Evolutionary conservation across 345 rosid species (phyloP), one percentile per base, ranked within the genome.

Genomic region (Xanthoceras sorbifolium): DNA sequence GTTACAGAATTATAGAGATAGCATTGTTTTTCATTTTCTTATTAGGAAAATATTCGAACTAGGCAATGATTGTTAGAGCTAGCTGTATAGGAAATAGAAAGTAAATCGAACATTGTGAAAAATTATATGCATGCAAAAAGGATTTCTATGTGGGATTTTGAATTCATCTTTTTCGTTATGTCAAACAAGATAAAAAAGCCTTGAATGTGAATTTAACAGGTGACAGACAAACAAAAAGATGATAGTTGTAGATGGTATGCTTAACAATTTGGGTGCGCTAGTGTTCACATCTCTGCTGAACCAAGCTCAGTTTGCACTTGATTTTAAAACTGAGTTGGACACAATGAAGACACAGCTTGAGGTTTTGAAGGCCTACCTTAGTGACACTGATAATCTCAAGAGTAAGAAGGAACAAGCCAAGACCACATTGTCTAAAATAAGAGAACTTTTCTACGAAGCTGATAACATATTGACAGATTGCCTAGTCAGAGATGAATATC

Each of bases 391-490:
- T 3, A 66, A 66, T 57, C 77, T 72, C 38, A 78, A 44, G 32
- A 38, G 20, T 38, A 67, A 67, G 40, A 57, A 60, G 14, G 59
- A 72, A 22, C 25, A 11, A 44, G 25, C 59, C 12, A 73, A 71
- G 69, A 10, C 50, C 57, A 66, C 48, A 6, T 73, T 78, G 52
- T 9, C 57, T 28, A 57, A 34, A 11, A 5, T 67, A 32, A 72
- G 77, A 66, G 61, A 72, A 14, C 42, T 78, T 15, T 64, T 73
- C 36, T 73, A 67, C 63, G 75, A 80, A 54, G 83, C 86, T 66
- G 83, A 83, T 32, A 75, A 80, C 75, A 74, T 74, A 48, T 38
- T 83, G 22, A 77, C 81, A 20, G 86, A 80, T 38, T 80, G 83
- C 77, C 62, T 72, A 17, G 9, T 80, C 40, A 66, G 73, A 31